Conservation (phyloP, 2,329 filamentous ascomycete genomes). For the Tolypocladium guangdongense region DNA sequence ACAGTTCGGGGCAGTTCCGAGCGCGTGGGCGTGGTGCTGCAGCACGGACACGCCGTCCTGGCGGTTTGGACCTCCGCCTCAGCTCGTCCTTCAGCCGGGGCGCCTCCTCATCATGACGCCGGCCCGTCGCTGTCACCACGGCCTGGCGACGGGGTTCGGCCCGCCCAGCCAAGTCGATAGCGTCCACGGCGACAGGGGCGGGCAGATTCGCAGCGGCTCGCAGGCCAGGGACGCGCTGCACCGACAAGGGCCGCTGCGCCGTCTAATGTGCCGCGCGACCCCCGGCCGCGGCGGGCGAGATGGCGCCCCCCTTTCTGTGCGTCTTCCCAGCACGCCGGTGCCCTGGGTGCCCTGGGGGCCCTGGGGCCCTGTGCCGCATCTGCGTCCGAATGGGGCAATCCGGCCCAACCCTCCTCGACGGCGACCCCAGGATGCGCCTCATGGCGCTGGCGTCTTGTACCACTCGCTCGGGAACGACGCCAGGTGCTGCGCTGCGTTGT, state of each 20-base stretch:
- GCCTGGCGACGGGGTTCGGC: neutral
- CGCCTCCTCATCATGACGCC: neutral
- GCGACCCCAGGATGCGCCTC: neutral
- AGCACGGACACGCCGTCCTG: no score
- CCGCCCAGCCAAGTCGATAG: neutral
- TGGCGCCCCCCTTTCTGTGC: neutral
- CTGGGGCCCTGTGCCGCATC: neutral
- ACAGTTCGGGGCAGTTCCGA: neutral
- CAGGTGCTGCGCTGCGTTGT: neutral
- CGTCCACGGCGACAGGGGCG: neutral
- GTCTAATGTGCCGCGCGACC: neutral
- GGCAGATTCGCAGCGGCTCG: neutral
- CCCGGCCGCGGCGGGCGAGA: neutral
- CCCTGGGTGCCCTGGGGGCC: neutral
- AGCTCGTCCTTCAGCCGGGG: neutral
- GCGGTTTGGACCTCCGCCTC: neutral
- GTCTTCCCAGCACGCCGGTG: neutral
- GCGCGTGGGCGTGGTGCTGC: no score
- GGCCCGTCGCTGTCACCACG: neutral
- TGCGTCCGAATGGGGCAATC: neutral
- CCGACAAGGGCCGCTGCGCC: neutral
- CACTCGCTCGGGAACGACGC: conserved; percentile 1
- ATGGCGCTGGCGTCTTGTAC: conserved; percentile 3
- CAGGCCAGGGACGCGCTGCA: neutral
- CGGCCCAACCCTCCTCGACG: neutral